phyloP scores from a whole-genome alignment of 768 basidiomycete genomes.

The Phanerodontia chrysosporium region DNA sequence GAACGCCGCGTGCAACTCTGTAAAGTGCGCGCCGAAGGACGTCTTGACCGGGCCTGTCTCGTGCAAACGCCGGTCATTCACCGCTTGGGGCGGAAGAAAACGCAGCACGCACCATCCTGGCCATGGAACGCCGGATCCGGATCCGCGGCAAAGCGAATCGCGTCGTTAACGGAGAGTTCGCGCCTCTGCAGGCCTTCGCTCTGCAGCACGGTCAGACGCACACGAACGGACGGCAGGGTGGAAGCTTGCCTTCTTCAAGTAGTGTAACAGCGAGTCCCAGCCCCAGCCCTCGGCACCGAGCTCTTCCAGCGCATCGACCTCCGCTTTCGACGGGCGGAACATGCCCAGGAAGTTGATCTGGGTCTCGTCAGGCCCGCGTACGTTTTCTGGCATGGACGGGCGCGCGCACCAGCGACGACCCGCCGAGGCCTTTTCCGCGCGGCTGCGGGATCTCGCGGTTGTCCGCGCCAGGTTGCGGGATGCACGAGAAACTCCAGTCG shows the following conservation, averaged over 20 bases:
- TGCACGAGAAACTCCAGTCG: slow-evolving; percentile 18
- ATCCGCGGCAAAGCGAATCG: neutral
- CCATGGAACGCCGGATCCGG: neutral
- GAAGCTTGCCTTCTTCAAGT: slow-evolving; percentile 23
- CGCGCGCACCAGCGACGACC: slow-evolving; percentile 12
- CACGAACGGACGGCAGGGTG: too few species aligned
- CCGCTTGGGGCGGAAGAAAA: neutral
- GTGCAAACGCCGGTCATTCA: neutral
- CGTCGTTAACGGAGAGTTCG: neutral
- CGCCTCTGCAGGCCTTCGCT: slow-evolving; percentile 2
- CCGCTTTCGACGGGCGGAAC: slow-evolving; percentile 6
- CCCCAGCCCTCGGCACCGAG: slow-evolving; percentile 26
- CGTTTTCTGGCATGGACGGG: neutral
- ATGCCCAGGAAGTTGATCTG: slow-evolving; percentile 15
- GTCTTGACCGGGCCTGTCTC: slow-evolving; percentile 17
- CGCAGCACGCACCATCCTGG: neutral
- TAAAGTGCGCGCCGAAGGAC: slow-evolving; percentile 6
- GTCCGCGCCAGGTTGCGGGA: slow-evolving; percentile 13
- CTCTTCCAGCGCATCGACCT: slow-evolving; percentile 15
- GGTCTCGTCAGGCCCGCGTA: too few species aligned
- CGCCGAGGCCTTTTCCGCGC: slow-evolving; percentile 6
- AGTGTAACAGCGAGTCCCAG: slow-evolving; percentile 20
- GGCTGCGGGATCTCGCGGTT: slow-evolving; percentile 9
- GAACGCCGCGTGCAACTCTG: slow-evolving; percentile 4
- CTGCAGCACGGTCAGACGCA: neutral